Evolutionary conservation across 2,329 filamentous ascomycete species (phyloP), one percentile per base, ranked within the genome.

Genomic region (Clonostachys solani): DNA sequence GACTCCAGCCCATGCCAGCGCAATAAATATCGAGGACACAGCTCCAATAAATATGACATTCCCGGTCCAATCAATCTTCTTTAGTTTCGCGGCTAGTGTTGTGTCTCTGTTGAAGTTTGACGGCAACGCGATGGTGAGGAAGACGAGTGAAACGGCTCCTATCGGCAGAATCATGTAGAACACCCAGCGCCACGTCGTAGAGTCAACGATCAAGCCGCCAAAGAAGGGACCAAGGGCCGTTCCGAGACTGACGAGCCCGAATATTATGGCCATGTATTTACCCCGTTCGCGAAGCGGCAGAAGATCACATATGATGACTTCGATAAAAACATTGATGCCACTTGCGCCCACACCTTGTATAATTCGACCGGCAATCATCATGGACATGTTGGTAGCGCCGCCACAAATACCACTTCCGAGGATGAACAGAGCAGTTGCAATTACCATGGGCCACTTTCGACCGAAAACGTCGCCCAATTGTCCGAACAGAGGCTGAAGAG

Each of bases 1-100:
- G 8, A 67, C 67, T 4, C 78, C 76, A 4, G 68, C 77, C 77
- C 77, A 81, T 0, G 74, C 71, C 10, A 80, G 65, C 5, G 67
- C 76, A 4, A 81, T 61, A 34, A 80, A 70, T 15, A 81, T 51
- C 6, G 69, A 55, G 1, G 64, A 57, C 10, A 64, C 58, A 0
- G 64, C 61, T 0, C 53, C 60, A 2, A 68, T 64, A 33, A 76
- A 60, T 1, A 76, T 47, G 13, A 52, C 43, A 17, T 68, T 73
- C 2, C 73, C 74, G 0, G 62, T 42, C 40, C 57, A 69, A 51
- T 80, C 75, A 42, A 73, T 56, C 2, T 50, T 52, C 10, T 16
- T 46, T 8, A 63, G 46, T 17, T 50, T 53, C 12, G 47, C 41
- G 12, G 48, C 35, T 3, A 56, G 29, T 9, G 51, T 50, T 4